Evolutionary conservation across 345 rosid genomes (phyloP).

Genomic region (Euphorbia pulcherrima): DNA sequence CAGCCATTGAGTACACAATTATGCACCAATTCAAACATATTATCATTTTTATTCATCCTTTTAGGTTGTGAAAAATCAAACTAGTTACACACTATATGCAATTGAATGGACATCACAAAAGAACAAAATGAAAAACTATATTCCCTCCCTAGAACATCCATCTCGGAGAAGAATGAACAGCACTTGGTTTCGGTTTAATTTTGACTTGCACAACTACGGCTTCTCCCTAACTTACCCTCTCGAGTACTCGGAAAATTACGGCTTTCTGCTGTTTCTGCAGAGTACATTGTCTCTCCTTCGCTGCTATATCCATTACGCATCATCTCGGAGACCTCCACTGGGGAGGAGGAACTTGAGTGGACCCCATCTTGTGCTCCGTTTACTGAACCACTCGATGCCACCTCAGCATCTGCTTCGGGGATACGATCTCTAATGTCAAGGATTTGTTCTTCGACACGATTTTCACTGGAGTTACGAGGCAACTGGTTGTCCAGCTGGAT

Average conservation of each 20-base stretch:
- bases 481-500: constrained; percentile 46
- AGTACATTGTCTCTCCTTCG: constrained; percentile 94
- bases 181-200: constrained; percentile 40
- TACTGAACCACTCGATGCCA: constrained; percentile 67
- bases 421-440: constrained; percentile 17
- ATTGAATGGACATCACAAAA: constrained; percentile 15
- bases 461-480: constrained; percentile 31
- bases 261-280: constrained; percentile 97
- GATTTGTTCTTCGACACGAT: constrained; percentile 25
- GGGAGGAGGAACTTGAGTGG: constrained; percentile 58
- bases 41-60: constrained; percentile 37
- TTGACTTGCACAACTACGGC: constrained; percentile 82
- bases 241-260: constrained; percentile 78
- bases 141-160: constrained; percentile 51
- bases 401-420: constrained; percentile 36
- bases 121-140: constrained; percentile 6
- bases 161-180: constrained; percentile 67
- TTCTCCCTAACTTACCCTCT: constrained; percentile 69
- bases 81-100: constrained; percentile 33
- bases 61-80: constrained; percentile 24
- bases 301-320: constrained; percentile 54
- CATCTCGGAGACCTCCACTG: constrained; percentile 33
- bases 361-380: constrained; percentile 57
- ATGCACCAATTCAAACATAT: too few relatives aligned
- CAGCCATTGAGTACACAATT: too few relatives aligned